Conservation (phyloP, 2,329 filamentous ascomycete species). For the Aspergillus japonicus region DNA sequence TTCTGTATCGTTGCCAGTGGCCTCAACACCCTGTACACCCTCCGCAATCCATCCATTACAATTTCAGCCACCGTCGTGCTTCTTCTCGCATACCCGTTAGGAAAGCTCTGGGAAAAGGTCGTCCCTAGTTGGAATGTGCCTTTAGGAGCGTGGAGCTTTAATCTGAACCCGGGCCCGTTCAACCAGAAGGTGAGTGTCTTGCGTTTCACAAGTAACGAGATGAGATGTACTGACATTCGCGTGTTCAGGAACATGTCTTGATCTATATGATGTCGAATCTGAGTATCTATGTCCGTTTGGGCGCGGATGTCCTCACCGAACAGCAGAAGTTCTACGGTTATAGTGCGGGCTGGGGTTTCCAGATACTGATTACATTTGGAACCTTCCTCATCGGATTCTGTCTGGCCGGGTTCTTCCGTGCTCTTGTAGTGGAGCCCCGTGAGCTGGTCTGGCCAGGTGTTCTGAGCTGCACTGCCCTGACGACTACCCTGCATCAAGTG, state of each 20-base stretch:
- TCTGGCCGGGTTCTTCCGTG: slow-evolving; percentile 60
- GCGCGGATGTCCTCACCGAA: slow-evolving; percentile 28
- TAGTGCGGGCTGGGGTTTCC: slow-evolving; percentile 27
- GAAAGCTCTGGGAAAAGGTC: slow-evolving; percentile 26
- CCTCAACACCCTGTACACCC: slow-evolving; percentile 19
- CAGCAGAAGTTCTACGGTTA: slow-evolving; percentile 31
- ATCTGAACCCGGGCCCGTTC: slow-evolving; percentile 32
- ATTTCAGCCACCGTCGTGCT: slow-evolving; percentile 22
- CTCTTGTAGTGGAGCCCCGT: slow-evolving; percentile 53
- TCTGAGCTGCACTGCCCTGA: slow-evolving; percentile 58
- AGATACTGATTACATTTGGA: slow-evolving; percentile 57
- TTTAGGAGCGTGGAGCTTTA: slow-evolving; percentile 16
- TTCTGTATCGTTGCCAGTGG: slow-evolving; percentile 19
- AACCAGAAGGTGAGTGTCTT: slow-evolving; percentile 27
- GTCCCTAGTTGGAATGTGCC: slow-evolving; percentile 23
- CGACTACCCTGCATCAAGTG: slow-evolving; percentile 66
- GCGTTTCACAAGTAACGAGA: no score
- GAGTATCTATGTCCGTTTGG: slow-evolving; percentile 28
- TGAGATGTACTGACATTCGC: not conserved
- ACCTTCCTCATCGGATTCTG: slow-evolving; percentile 64
- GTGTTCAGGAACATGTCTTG: slow-evolving; percentile 23
- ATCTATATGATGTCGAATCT: slow-evolving; percentile 33
- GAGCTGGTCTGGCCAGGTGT: slow-evolving; percentile 62
- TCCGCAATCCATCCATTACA: slow-evolving; percentile 26
- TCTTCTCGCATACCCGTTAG: slow-evolving; percentile 23